phyloP scores from a whole-genome alignment of 768 basidiomycete species.

The Imleria badia region DNA sequence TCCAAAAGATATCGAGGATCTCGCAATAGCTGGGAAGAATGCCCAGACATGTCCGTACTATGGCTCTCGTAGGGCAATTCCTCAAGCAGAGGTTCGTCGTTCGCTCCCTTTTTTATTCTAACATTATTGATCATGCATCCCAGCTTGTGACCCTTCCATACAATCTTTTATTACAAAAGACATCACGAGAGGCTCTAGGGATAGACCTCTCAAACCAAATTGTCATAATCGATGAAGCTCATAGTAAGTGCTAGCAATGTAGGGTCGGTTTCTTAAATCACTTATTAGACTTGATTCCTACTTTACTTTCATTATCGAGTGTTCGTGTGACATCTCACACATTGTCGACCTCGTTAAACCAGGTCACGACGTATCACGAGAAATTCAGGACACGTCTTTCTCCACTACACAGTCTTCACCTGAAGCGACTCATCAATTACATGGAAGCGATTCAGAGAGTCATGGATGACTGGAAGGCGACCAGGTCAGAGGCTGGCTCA shows the following conservation, averaged over 20 bases:
- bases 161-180: constrained; percentile 82
- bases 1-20: constrained; percentile 93
- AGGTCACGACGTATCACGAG: constrained; percentile 74
- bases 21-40: constrained; percentile 69
- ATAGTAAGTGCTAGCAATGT: constrained; percentile 59
- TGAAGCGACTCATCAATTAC: constrained; percentile 76
- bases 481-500: constrained; percentile 17
- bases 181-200: constrained; percentile 81
- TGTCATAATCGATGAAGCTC: constrained; percentile 93
- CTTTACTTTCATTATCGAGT: constrained; percentile 84
- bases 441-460: constrained; percentile 68
- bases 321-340: constrained; percentile 56
- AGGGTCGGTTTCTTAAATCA: constrained; percentile 1
- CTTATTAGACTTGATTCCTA: constrained; percentile 77
- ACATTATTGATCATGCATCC: neutral
- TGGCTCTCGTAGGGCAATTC: constrained; percentile 82
- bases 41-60: constrained; percentile 89
- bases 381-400: constrained; percentile 80
- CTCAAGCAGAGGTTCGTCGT: constrained; percentile 76
- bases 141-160: constrained; percentile 93
- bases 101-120: neutral
- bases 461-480: constrained; percentile 48
- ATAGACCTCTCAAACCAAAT: constrained; percentile 84
- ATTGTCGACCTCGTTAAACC: constrained; percentile 62
- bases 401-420: constrained; percentile 67